phyloP scores from a whole-genome alignment of 345 rosid species.

The Brassica napus region Da-Ae NC_063436.1:23693501-23694000 shows the following conservation, averaged over 20 bases:
- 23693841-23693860: constrained; percentile 20
- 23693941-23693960: constrained; percentile 28
- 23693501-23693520: not conserved
- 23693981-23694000: constrained; percentile 31
- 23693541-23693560: not conserved
- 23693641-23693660: constrained; percentile 32
- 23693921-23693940: constrained; percentile 3
- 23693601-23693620: constrained; percentile 59
- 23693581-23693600: constrained; percentile 69
- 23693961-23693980: constrained; percentile 17
- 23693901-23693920: not conserved
- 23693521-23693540: not conserved
- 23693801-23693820: constrained; percentile 48
- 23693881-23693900: constrained; percentile 25
- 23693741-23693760: constrained; percentile 18
- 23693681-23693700: constrained; percentile 30
- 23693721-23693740: constrained; percentile 31
- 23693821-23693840: constrained; percentile 39
- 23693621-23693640: constrained; percentile 62
- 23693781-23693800: constrained; percentile 21
- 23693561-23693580: constrained; percentile 45
- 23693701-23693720: constrained; percentile 41
- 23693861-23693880: constrained; percentile 27
- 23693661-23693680: constrained; percentile 29
- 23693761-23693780: constrained; percentile 3